A percentile compares a stretch with the other conserved stretches of the same genome.
phyloP scores from a whole-genome alignment of 768 basidiomycete genomes.

The Dictyophora rubrovolvata region DNA sequence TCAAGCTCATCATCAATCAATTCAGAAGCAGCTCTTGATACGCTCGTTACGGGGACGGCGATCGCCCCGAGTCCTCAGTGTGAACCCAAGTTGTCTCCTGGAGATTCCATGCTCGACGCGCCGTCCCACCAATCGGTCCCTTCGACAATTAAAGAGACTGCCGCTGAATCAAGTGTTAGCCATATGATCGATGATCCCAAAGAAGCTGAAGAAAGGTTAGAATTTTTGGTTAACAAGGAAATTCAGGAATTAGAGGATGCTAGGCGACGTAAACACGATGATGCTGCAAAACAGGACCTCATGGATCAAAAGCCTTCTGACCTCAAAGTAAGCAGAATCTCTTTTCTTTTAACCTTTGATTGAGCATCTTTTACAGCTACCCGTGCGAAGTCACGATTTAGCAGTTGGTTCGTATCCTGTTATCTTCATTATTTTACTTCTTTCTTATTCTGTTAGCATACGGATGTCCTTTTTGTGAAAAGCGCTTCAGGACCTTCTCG shows the following conservation, averaged over 20 bases:
- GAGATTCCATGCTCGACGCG: neutral
- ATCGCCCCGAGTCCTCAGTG: neutral
- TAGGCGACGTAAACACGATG: conserved; percentile 1
- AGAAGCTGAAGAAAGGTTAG: neutral
- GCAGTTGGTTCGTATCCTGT: no score
- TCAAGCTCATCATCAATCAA: neutral
- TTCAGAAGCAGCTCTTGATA: neutral
- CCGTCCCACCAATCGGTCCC: neutral
- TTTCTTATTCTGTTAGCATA: no score
- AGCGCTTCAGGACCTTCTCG: neutral
- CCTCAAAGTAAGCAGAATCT: no score
- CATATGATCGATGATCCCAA: neutral
- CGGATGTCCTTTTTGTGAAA: no score
- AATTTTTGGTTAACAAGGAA: neutral
- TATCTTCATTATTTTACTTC: no score
- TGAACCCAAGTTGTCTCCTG: neutral
- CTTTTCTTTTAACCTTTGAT: no score
- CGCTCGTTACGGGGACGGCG: neutral
- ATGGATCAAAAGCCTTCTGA: no score
- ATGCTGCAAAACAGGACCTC: neutral
- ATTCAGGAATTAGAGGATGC: conserved; percentile 7
- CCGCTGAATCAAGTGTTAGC: neutral
- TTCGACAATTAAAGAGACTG: neutral
- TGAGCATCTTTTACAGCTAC: no score
- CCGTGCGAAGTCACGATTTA: no score